A percentile compares a stretch with the other conserved stretches of the same genome.
phyloP scores from a whole-genome alignment of 768 basidiomycete genomes.

The Lentinus tigrinus region DNA sequence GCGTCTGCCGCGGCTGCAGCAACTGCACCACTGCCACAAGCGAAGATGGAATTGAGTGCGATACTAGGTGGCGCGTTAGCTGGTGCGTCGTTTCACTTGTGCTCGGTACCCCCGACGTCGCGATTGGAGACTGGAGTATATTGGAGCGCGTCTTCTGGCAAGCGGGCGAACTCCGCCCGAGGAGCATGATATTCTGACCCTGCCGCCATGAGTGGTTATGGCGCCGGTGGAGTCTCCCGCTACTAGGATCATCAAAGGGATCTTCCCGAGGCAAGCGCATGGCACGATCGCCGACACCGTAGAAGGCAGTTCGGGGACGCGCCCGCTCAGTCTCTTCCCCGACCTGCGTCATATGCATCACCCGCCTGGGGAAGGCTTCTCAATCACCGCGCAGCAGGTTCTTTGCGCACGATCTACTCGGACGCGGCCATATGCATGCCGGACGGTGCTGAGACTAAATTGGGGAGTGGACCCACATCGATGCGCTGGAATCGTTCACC shows the following conservation, averaged over 20 bases:
- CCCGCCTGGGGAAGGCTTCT: not conserved
- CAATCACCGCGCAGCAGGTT: not conserved
- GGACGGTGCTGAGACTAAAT: no score
- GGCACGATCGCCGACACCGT: no score
- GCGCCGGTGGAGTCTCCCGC: no score
- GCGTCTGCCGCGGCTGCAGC: not conserved
- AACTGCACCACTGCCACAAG: not conserved
- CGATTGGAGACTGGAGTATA: not conserved
- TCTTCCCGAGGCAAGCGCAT: no score
- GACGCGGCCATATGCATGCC: not conserved
- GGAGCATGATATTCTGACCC: no score
- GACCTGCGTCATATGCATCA: not conserved
- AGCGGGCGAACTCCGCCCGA: not conserved
- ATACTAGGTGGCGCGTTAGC: not conserved
- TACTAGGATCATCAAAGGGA: no score
- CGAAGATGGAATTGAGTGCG: not conserved
- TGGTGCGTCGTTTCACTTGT: slow-evolving; percentile 6
- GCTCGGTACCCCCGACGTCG: not conserved
- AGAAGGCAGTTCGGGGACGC: no score
- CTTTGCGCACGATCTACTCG: not conserved
- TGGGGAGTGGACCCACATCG: not conserved
- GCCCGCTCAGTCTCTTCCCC: not conserved
- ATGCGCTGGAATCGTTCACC: not conserved
- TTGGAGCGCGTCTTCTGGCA: not conserved
- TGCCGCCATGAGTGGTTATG: no score